These are phyloP conservation scores for Kodamaea fungicola DNA, from an alignment of 1,139 yeast species.

Conservation along the genomic window DNA sequence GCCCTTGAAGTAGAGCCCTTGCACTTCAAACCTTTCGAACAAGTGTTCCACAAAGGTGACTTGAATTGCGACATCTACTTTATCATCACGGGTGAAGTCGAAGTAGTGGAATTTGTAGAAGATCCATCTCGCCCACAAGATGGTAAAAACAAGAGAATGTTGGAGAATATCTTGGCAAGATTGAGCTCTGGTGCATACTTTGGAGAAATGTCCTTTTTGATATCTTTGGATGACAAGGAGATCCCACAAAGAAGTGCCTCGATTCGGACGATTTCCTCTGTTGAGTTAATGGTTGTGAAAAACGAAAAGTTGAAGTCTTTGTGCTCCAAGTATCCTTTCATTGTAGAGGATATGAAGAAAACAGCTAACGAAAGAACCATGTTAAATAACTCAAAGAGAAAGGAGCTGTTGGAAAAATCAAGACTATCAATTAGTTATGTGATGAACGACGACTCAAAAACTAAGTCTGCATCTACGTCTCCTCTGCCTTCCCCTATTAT, in stretches of 20 bases:
- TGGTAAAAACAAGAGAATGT: slow-evolving; percentile 9
- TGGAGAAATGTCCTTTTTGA: slow-evolving; percentile 73
- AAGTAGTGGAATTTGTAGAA: slow-evolving; percentile 49
- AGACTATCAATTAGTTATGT: slow-evolving; percentile 19
- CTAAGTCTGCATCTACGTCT: not conserved
- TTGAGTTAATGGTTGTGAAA: slow-evolving; percentile 58
- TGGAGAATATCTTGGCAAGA: slow-evolving; percentile 51
- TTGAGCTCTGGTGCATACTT: slow-evolving; percentile 62
- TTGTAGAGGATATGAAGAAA: slow-evolving; percentile 55
- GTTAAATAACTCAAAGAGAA: slow-evolving; percentile 10
- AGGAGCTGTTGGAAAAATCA: slow-evolving; percentile 11
- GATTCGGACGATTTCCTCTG: slow-evolving; percentile 56
- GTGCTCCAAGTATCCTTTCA: slow-evolving; percentile 54
- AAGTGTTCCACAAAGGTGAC: slow-evolving; percentile 58
- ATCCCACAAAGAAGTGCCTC: slow-evolving; percentile 50
- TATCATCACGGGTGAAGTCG: slow-evolving; percentile 66
- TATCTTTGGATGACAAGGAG: slow-evolving; percentile 37
- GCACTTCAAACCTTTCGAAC: slow-evolving; percentile 53
- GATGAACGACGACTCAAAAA: slow-evolving; percentile 13
- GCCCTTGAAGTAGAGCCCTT: slow-evolving; percentile 62
- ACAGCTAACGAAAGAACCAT: slow-evolving; percentile 54
- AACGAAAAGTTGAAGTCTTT: slow-evolving; percentile 50
- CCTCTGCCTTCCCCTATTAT: slow-evolving; percentile 2
- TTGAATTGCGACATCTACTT: slow-evolving; percentile 62
- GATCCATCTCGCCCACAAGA: slow-evolving; percentile 8